Evolutionary conservation across 129 eudicot genomes (phyloP), one percentile per base, ranked within the genome.

Genomic region (Lactuca saligna): DNA sequence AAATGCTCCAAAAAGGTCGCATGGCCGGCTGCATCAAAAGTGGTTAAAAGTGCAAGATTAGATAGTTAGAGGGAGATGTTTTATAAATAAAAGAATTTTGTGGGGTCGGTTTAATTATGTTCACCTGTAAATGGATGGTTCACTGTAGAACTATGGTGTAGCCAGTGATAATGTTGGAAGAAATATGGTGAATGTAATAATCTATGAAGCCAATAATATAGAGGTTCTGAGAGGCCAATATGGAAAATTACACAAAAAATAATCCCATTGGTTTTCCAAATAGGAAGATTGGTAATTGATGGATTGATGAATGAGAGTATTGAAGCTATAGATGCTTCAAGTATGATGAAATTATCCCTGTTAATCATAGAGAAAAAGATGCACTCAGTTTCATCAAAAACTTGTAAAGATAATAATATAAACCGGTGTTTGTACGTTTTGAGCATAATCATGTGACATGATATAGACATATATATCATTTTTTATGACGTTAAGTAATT

Each of bases 281-380:
- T 44, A 8, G 97, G 97, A 74, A 86, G 71, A 66, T 70, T 78
- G 79, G 61, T 56, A 35, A 86, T 34, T 39, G 82, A 77, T 75
- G 90, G 97, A 58, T 80, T 73, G 75, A 72, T 80, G 75, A 84
- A 57, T 12, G 53, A 80, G 64, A 72, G 56, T 16, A 90, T 44
- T 73, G 93, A 75, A 68, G 85, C 91, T 53, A 78, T 80, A 63
- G 75, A 11, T 66, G 87, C 94, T 84, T 90, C 88, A 82, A 90
- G 88, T 25, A 90, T 77, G 51, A 90, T 77, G 71, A 82, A 90
- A 68, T 90, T 90, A 41, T 89, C 96, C 92, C 96, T 89, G 84
- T 57, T 33, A 29, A 25, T 57, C 70, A 70, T 35, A 38, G 7
- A 71, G 9, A 7, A 42, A 14, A 46, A 80, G 7, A 48, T 10